Evolutionary conservation across 2,329 filamentous ascomycete species (phyloP).

Genomic region (Pseudogymnoascus sp.): DNA sequence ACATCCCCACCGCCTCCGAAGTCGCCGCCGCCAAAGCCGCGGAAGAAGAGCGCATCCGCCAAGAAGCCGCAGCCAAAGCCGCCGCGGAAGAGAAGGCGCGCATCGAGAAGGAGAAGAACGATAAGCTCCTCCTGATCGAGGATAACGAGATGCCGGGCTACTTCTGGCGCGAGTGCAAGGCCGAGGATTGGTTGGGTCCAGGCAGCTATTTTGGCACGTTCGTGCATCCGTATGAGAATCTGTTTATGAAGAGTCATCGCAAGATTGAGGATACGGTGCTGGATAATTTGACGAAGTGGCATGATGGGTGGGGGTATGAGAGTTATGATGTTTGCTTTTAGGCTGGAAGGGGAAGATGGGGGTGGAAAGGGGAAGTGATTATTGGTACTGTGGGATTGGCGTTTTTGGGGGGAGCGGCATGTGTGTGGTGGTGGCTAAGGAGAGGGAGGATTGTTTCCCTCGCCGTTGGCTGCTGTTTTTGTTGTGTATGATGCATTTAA

Average conservation of each 20-base stretch:
- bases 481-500: background rate
- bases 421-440: background rate
- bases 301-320: background rate
- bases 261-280: background rate
- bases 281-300: background rate
- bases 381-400: background rate
- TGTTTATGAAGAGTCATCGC: slow-evolving; percentile 3
- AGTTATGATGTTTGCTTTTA: slow-evolving; percentile 2
- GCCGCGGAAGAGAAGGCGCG: background rate
- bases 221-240: slow-evolving; percentile 1
- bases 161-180: slow-evolving; percentile 4
- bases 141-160: background rate
- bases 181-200: background rate
- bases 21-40: background rate
- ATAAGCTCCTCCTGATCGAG: background rate
- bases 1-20: background rate
- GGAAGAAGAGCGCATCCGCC: background rate
- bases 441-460: background rate
- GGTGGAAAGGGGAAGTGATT: background rate
- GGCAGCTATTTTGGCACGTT: background rate
- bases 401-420: background rate
- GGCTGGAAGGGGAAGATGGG: background rate
- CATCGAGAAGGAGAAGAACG: background rate
- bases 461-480: no score
- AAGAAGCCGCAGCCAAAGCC: background rate